A percentile compares a stretch with the other conserved stretches of the same genome.
phyloP scores from a whole-genome alignment of 495 filamentous ascomycete species.

The Pyrenopolyporus hunteri region DNA sequence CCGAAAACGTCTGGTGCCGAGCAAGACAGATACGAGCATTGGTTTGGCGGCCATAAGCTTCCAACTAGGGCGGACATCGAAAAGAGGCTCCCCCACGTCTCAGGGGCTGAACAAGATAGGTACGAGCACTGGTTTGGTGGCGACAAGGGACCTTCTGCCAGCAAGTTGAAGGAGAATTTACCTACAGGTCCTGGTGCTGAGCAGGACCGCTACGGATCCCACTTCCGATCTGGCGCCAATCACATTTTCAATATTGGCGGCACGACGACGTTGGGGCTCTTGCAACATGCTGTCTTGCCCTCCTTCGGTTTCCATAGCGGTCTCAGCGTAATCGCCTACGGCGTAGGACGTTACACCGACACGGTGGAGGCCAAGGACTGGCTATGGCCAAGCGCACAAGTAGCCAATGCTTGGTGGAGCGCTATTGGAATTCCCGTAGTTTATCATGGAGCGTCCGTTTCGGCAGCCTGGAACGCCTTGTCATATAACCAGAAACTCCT shows the following conservation, averaged over 20 bases:
- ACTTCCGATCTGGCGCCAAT: conserved; percentile 9
- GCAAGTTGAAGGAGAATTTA: conserved; percentile 11
- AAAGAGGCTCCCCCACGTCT: conserved; percentile 19
- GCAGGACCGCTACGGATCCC: conserved; percentile 25
- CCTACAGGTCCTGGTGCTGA: conserved; percentile 24
- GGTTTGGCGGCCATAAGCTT: conserved; percentile 33
- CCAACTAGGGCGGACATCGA: conserved; percentile 30
- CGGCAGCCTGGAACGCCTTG: conserved; percentile 50
- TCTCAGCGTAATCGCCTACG: conserved; percentile 50
- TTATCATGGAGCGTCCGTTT: conserved; percentile 47
- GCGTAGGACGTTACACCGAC: conserved; percentile 53
- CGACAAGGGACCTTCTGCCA: conserved; percentile 4
- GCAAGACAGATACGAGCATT: conserved; percentile 36
- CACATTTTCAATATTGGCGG: conserved; percentile 3
- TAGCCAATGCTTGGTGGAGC: conserved; percentile 64
- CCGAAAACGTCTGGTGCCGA: conserved; percentile 32
- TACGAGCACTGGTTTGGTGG: conserved; percentile 28
- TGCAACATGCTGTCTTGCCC: conserved; percentile 28
- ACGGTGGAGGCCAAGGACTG: conserved; percentile 63
- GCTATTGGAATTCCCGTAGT: conserved; percentile 56
- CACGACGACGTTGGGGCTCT: conserved; percentile 24
- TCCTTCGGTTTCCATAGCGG: conserved; percentile 29
- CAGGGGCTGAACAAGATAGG: conserved; percentile 33
- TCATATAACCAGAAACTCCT: conserved; percentile 59
- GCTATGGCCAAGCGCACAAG: conserved; percentile 60